Conservation (phyloP, 257 asterid genomes). For the Anisodus acutangulus region DNA sequence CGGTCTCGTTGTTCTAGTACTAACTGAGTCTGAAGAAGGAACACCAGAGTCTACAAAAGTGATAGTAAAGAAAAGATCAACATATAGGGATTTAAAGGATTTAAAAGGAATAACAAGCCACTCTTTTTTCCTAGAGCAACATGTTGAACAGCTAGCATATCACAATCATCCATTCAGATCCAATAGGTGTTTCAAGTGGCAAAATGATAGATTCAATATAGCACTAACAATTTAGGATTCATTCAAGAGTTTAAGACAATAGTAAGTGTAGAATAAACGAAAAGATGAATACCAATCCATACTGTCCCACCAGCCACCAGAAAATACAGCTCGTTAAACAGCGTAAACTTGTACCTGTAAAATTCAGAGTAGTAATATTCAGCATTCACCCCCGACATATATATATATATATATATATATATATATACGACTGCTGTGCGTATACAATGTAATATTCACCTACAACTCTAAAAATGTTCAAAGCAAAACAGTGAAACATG, state of each 20-base stretch:
- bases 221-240: not conserved
- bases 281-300: slow-evolving; percentile 78
- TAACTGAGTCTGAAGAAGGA: slow-evolving; percentile 53
- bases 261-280: slow-evolving; percentile 30
- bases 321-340: slow-evolving; percentile 96
- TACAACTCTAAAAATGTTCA: not conserved
- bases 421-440: not conserved
- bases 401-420: too few species aligned
- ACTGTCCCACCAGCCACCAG: slow-evolving; percentile 98
- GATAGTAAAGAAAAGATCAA: not conserved
- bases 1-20: slow-evolving; percentile 18
- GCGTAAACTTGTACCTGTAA: slow-evolving; percentile 95
- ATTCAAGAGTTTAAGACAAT: slow-evolving; percentile 5
- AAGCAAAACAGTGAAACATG: not conserved
- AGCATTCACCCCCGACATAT: not conserved
- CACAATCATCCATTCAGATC: not conserved
- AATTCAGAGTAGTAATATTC: slow-evolving; percentile 16
- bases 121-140: slow-evolving; percentile 17
- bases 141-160: not conserved
- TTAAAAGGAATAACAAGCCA: not conserved
- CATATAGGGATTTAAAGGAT: not conserved
- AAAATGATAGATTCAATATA: not conserved
- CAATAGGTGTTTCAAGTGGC: slow-evolving; percentile 14
- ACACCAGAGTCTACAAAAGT: slow-evolving; percentile 59
- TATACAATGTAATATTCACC: not conserved